Evolutionary conservation across 768 basidiomycete species (phyloP).

Genomic region (Boletus sp.): DNA sequence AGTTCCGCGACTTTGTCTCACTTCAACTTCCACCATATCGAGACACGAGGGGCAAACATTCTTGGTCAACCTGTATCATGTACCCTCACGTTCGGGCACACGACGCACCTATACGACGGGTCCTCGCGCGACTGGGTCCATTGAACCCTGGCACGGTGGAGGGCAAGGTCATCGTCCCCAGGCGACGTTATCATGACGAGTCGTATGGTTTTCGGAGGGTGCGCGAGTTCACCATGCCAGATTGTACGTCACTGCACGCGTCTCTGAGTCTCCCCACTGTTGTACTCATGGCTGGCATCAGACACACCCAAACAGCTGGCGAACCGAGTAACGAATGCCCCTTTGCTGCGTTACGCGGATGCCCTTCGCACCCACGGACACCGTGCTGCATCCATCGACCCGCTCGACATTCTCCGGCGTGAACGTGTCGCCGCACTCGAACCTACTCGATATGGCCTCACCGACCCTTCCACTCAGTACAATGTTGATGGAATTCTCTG

Average conservation of each 20-base stretch:
- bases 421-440: slow-evolving; percentile 77
- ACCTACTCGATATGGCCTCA: slow-evolving; percentile 73
- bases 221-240: slow-evolving; percentile 61
- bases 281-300: slow-evolving; percentile 25
- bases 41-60: not conserved
- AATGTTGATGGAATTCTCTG: slow-evolving; percentile 82
- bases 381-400: slow-evolving; percentile 83
- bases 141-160: not conserved
- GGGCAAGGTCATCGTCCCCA: slow-evolving; percentile 23
- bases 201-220: slow-evolving; percentile 76
- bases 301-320: slow-evolving; percentile 64
- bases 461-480: slow-evolving; percentile 50
- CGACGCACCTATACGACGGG: slow-evolving; percentile 10
- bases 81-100: slow-evolving; percentile 13
- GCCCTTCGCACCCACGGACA: slow-evolving; percentile 84
- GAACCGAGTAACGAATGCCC: slow-evolving; percentile 70
- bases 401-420: slow-evolving; percentile 81
- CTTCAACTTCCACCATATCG: not conserved
- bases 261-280: not conserved
- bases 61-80: slow-evolving; percentile 8
- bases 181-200: slow-evolving; percentile 65
- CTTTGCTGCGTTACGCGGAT: slow-evolving; percentile 86
- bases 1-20: not conserved
- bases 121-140: slow-evolving; percentile 8
- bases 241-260: slow-evolving; percentile 50